Evolutionary conservation across 768 basidiomycete genomes (phyloP).

Genomic region (Lactifluus echinatus): DNA sequence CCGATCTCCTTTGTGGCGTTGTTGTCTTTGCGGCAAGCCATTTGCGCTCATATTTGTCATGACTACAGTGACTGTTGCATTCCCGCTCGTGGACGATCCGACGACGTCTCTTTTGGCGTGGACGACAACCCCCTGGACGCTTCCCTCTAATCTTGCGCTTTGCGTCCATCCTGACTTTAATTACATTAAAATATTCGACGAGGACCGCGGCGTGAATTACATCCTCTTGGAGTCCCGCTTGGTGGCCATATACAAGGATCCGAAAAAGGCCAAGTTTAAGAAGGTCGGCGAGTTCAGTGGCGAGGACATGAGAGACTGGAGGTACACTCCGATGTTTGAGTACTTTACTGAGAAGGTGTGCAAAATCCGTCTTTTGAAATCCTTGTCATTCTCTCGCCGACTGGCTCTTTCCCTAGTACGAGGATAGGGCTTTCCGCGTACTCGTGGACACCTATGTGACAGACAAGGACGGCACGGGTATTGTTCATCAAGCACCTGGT

Average conservation of each 20-base stretch:
- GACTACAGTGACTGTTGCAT: constrained; percentile 72
- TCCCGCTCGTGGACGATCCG: constrained; percentile 90
- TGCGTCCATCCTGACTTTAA: constrained; percentile 95
- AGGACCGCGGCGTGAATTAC: constrained; percentile 77
- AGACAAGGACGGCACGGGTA: constrained; percentile 88
- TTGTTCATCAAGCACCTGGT: constrained; percentile 97
- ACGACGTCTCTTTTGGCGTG: constrained; percentile 86
- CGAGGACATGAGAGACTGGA: constrained; percentile 90
- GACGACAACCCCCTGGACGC: constrained; percentile 99
- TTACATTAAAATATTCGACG: constrained; percentile 95
- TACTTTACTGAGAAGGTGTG: constrained; percentile 91
- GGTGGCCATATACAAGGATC: constrained; percentile 87
- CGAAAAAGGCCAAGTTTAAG: constrained; percentile 94
- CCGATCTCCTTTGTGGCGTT: no score
- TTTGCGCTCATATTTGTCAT: background rate
- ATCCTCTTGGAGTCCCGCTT: constrained; percentile 88
- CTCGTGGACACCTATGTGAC: constrained; percentile 91
- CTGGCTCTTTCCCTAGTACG: constrained; percentile 47
- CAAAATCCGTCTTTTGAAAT: constrained; percentile 13
- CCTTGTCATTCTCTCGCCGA: background rate
- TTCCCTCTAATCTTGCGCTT: constrained; percentile 90
- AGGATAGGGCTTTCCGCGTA: constrained; percentile 85
- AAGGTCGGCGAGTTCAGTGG: constrained; percentile 85
- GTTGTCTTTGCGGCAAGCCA: background rate
- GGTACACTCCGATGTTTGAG: constrained; percentile 90